phyloP scores from a whole-genome alignment of 1,139 yeast species.

The Yamadazyma membranifaciens region DNA sequence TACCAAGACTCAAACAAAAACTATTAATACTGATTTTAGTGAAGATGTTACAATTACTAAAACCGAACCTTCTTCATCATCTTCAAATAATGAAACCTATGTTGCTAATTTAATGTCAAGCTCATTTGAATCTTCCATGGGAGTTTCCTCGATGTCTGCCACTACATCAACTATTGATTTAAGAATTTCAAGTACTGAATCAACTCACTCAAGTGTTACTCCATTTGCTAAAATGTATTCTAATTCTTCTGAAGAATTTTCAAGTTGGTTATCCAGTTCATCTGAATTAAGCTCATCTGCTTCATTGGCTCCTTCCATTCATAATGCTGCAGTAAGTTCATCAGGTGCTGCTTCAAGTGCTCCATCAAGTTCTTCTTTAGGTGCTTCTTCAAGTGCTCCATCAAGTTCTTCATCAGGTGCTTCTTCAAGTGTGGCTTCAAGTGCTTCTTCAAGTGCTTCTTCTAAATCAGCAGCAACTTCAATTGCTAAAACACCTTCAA shows the following conservation, averaged over 20 bases:
- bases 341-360: constrained; percentile 3
- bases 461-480: constrained; percentile 3
- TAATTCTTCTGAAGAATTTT: constrained; percentile 7
- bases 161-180: constrained; percentile 18
- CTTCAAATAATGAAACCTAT: background rate
- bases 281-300: background rate
- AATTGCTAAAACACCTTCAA: constrained; percentile 8
- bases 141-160: background rate
- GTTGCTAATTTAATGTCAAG: background rate
- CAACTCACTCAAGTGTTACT: background rate
- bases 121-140: background rate
- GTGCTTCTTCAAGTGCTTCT: background rate
- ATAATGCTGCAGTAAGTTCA: background rate
- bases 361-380: constrained; percentile 2
- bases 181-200: constrained; percentile 14
- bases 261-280: background rate
- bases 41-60: constrained; percentile 8
- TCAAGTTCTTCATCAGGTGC: background rate
- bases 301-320: background rate
- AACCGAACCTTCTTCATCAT: background rate
- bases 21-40: constrained; percentile 11
- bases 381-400: background rate
- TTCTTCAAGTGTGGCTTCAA: background rate
- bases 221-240: constrained; percentile 10
- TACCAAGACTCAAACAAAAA: constrained; percentile 10